Base-by-base conservation (phyloP, 306 rosid species). In the Medicago lupulina region DNA sequence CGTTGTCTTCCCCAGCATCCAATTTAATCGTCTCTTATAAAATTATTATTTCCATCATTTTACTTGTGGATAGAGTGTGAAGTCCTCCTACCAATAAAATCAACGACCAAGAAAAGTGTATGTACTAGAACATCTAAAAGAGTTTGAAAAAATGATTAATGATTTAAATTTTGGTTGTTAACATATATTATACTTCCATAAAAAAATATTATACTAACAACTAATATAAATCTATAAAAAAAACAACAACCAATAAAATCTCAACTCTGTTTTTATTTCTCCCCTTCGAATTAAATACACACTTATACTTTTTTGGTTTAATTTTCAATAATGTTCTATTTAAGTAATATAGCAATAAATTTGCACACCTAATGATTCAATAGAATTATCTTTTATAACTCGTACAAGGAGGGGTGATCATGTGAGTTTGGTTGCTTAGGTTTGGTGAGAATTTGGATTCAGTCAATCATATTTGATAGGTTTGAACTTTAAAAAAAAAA, bases 1-100 rank as follows among this genome's bases (percentile, higher is more conserved):
- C 70, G 1, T n/a, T 70, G 63, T 81, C 81, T 11, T 61, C 46
- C 34, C 69, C 73, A 4, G 1, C 84, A 70, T 41, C 77, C 50
- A 14, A 70, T 75, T 81, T 70, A 75, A 81, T 76, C 64, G 25
- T 54, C 62, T 63, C 47, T 41, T 62, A 15, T 70, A 40, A 60
- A 40, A 50, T 68, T 61, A 28, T 16, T 68, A 69, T 41, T 8
- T 41, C 54, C 38, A 70, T 41, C 66, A 76, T 81, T 75, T 18
- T 10, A 41, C 17, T 69, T 53, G 40, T 81, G 73, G 76, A 80
- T 49, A 67, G 39, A 17, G 4, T 73, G 15, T 21, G 38, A 34
- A 2, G 38, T 7, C 50, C 60, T 17, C 8, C 34, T 49, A 16
- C 76, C 76, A 80, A 67, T 58, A 80, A 80, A 75, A 47, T 80